Base-by-base conservation (phyloP, 495 filamentous ascomycete genomes). In the Parathielavia appendiculata region DNA sequence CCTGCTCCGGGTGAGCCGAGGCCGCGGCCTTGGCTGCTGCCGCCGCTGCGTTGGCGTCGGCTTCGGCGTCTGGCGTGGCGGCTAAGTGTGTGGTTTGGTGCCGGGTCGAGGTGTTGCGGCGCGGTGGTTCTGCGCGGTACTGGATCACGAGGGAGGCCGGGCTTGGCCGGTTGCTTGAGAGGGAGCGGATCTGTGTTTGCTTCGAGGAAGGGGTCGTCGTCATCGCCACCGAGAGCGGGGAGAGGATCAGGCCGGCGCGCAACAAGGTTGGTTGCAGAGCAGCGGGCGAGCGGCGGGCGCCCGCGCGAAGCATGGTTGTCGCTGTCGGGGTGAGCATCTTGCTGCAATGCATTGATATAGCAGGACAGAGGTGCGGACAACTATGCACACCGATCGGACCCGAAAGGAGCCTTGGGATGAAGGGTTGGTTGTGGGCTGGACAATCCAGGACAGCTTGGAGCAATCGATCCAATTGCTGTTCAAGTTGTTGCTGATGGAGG, bases 281-380 rank as follows among this genome's bases (percentile, higher is more conserved):
- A 55, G 54, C 55, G 30, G 62, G 59, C 39, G 69, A 62, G 52
- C 69, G 69, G 55, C 57, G 56, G 23, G 63, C 60, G 64, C 70
- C 52, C 4, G 63, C 58, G 48, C 70, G 70, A 35, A 72, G 59
- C 68, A 72, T 67, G 13, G 57, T 68, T 16, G 70, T 67, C 35
- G 70, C 60, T 32, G 69, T 63, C 38, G 69, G 59, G 57, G 61
- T 61, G 43, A 72, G 51, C 70, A 72, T 72, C 1, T 64, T 51
- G 41, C 30, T 26, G 49, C 35, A 16, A 19, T 38, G 30, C 9
- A 36, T 14, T 5, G 11, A 22, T 20, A 19, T 13, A 2, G 49
- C 9, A 19, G 13, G 17, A 41, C 38, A 12, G 50, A n/a, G 38
- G 1, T 9, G 9, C n/a, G 26, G 12, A 30, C 8, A 23, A 16